Base-by-base conservation (phyloP, 1,139 yeast genomes). In the Kodamaea derodonti region DNA sequence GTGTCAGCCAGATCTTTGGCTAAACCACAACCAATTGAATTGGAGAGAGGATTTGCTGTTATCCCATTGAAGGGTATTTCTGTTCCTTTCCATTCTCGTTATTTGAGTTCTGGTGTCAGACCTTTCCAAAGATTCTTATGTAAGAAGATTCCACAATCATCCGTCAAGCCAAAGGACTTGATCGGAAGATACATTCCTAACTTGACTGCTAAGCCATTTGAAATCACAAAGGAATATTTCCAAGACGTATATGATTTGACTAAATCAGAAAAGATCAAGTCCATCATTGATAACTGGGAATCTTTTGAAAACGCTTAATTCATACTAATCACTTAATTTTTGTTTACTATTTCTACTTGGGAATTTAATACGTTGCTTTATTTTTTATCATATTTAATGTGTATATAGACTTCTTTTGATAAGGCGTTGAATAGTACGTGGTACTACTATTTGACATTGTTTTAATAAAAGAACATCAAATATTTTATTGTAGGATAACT, bases 21-120 rank as follows among this genome's bases (percentile, higher is more conserved):
- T 40, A 92, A 94, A 70, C 88, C 94, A 37, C 97, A 90, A 72
- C 97, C 97, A 51, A 86, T 92, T 59, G 95, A 90, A 37, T 76
- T 94, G 56, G 95, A 92, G 69, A 84, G 98, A 70, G 99, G 99
- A 26, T 92, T 85, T 53, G 97, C 99, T 32, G 94, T 94, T 54
- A 92, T 92, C 52, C 99, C 99, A 60, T 79, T 92, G 62, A 90
- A 85, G 75, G 98, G 98, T 52, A 92, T 92, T 50, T 87, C 96
- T 18, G 99, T 92, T 56, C 99, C 99, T 43, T 92, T 92, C 97
- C 98, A 94, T 69, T 88, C 97, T 29, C 84, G 95, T 24, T 92
- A 94, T 72, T 77, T 92, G 71, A 84, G 92, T 76, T 85, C 94
- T 43, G 99, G 99, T 67, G 99, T 92, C 45, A 90, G 88, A 68